phyloP scores from a whole-genome alignment of 164 flowering plant species.

The Pachysandra terminalis region DNA sequence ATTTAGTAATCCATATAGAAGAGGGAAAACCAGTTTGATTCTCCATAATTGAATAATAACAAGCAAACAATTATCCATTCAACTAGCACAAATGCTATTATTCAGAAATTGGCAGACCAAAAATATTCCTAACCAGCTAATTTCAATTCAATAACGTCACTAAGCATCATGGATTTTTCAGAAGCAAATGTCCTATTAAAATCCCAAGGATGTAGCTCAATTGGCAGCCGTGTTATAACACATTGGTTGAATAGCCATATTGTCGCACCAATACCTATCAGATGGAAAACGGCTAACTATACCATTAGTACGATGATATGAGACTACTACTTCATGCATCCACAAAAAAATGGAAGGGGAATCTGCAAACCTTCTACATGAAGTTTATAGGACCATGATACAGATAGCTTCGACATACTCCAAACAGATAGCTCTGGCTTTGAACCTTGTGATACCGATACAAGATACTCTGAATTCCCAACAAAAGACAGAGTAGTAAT shows the following conservation, averaged over 20 bases:
- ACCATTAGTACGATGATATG: not conserved
- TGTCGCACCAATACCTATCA: not conserved
- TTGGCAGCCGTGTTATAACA: not conserved
- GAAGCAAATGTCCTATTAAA: not conserved
- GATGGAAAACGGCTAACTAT: not conserved
- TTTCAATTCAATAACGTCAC: not conserved
- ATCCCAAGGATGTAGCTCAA: not conserved
- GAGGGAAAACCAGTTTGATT: no score
- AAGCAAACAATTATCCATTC: not conserved
- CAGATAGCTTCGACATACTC: slow-evolving; percentile 67
- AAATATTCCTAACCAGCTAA: no score
- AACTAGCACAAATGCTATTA: not conserved
- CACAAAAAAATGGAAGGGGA: not conserved
- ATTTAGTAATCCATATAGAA: no score
- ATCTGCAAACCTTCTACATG: slow-evolving; percentile 59
- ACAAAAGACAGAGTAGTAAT: slow-evolving; percentile 56
- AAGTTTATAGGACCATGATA: slow-evolving; percentile 79
- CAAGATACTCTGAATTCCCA: slow-evolving; percentile 71
- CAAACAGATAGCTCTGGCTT: slow-evolving; percentile 75
- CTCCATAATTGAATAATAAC: no score
- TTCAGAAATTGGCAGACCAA: not conserved
- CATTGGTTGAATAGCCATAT: not conserved
- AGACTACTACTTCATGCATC: not conserved
- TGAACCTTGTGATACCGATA: slow-evolving; percentile 61
- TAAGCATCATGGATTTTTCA: not conserved